These are phyloP conservation scores for Pseudogymnoascus sp. DNA, from an alignment of 2,329 filamentous ascomycete genomes.

Conservation along the genomic window DNA sequence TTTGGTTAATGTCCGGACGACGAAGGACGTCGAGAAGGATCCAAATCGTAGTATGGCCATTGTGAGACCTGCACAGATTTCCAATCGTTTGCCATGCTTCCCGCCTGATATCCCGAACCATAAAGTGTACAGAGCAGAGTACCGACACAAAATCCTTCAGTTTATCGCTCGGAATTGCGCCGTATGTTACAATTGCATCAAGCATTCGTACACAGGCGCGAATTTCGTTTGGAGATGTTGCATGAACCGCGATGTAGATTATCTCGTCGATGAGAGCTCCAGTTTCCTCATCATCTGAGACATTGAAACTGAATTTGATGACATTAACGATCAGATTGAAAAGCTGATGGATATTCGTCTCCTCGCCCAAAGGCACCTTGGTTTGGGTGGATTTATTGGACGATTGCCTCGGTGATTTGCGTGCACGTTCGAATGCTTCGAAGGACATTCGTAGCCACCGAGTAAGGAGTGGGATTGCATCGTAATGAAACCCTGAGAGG, in stretches of 20 bases:
- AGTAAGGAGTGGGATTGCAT: slow-evolving; percentile 53
- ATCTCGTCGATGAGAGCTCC: slow-evolving; percentile 52
- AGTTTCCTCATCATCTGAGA: slow-evolving; percentile 54
- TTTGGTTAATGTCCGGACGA: slow-evolving; percentile 37
- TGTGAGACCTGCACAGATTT: slow-evolving; percentile 65
- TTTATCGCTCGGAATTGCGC: slow-evolving; percentile 54
- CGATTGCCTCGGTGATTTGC: slow-evolving; percentile 37
- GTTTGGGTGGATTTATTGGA: slow-evolving; percentile 32
- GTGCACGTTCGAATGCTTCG: slow-evolving; percentile 44
- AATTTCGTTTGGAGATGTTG: slow-evolving; percentile 56
- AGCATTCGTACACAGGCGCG: slow-evolving; percentile 59
- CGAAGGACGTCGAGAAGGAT: slow-evolving; percentile 55
- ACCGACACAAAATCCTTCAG: slow-evolving; percentile 61
- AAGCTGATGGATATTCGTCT: slow-evolving; percentile 53
- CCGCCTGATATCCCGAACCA: slow-evolving; percentile 52
- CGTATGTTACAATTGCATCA: slow-evolving; percentile 63
- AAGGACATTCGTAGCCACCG: slow-evolving; percentile 52
- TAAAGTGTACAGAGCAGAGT: slow-evolving; percentile 61
- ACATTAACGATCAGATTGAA: slow-evolving; percentile 60
- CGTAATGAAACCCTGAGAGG: slow-evolving; percentile 59
- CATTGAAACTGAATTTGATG: slow-evolving; percentile 68
- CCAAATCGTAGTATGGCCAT: slow-evolving; percentile 60
- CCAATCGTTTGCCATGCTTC: slow-evolving; percentile 62
- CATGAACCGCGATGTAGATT: slow-evolving; percentile 59
- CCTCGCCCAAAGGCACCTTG: slow-evolving; percentile 40